Base-by-base conservation (phyloP, 106 monocot genomes). In the Agapanthus africanus region DNA sequence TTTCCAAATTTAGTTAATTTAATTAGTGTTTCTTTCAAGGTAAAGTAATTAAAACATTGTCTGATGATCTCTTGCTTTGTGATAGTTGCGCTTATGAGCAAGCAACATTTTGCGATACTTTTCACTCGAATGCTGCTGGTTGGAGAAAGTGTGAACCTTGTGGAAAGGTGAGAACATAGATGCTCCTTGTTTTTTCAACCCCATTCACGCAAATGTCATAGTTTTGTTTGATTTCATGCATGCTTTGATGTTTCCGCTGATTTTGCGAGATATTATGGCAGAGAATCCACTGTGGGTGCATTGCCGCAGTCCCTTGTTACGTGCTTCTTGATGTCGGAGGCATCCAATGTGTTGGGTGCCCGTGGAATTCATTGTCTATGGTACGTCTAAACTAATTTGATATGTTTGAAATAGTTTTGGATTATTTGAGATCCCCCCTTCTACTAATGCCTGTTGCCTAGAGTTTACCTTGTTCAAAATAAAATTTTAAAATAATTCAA, bases 141-240 rank as follows among this genome's bases (percentile, higher is more conserved):
- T 88, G 88, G 88, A 78, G 88, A 46, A 88, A 78, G 71, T 88
- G 88, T 22, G 81, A 88, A 62, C 41, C 81, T 8, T 88, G 88
- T 65, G 75, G 73, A 35, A 88, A 84, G 84, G 88, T 88, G n/a
- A n/a, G n/a, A n/a, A n/a, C n/a, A n/a, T n/a, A n/a, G n/a, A n/a
- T n/a, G n/a, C n/a, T n/a, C n/a, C n/a, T n/a, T n/a, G n/a, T n/a
- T n/a, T n/a, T n/a, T n/a, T n/a, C n/a, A n/a, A n/a, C n/a, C 7
- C 9, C 32, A 49, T 37, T 32, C 13, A 40, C 18, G 0, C 32
- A 51, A 65, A 34, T 66, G 2, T 15, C 1, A 49, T 11, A 22
- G 1, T 71, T 27, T 66, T 26, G 31, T 11, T 31, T 21, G 22
- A 3, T 16, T 39, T 38, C 9, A 47, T 39, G 37, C 50, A 30